Evolutionary conservation across 176 grass and related monocot genomes (phyloP), one percentile per base, ranked within the genome.

Genomic region (Alopecurus myosuroides): DNA sequence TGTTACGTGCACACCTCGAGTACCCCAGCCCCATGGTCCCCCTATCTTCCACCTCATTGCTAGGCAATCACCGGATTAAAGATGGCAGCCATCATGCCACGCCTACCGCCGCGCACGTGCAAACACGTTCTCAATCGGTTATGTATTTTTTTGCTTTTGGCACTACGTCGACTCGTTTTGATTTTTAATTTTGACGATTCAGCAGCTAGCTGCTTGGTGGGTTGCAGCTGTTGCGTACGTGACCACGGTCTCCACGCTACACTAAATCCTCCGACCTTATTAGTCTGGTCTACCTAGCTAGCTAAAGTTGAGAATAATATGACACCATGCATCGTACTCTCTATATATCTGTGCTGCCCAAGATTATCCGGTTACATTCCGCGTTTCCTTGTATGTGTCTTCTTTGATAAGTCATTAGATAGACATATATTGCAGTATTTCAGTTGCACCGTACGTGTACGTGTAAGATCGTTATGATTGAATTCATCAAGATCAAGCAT

Each of bases 1-100:
- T 84, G 82, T 84, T 84, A 77, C 82, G 48, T 76, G 44, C 70
- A 56, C 48, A 70, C 80, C 48, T 10, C 3, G 33, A 28, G 22
- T 19, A 28, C 39, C 58, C 56, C 46, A 46, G 79, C 52, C 79
- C 17, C 30, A 70, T 73, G 70, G 70, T 74, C 70, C 82, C 70
- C 57, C 13, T 5, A 13, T 26, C 70, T 5, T 31, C 63, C 63
- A 49, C 42, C 61, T 37, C 31, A 81, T 14, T 2, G 9, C 70
- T 74, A 67, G 44, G 29, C 60, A 62, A 68, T 81, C 48, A 37
- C 30, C 1, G 60, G 78, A 28, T 81, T 70, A 70, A 70, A 81
- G 46, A 69, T 22, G 13, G 22, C 45, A 6, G 13, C 44, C 40
- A 50, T 50, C 78, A 66, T 34, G 28, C 58, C 62, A 50, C 40